A percentile compares a stretch with the other conserved stretches of the same genome.
phyloP scores from a whole-genome alignment of 768 basidiomycete genomes.

The Cystobasidium tubakii region DNA sequence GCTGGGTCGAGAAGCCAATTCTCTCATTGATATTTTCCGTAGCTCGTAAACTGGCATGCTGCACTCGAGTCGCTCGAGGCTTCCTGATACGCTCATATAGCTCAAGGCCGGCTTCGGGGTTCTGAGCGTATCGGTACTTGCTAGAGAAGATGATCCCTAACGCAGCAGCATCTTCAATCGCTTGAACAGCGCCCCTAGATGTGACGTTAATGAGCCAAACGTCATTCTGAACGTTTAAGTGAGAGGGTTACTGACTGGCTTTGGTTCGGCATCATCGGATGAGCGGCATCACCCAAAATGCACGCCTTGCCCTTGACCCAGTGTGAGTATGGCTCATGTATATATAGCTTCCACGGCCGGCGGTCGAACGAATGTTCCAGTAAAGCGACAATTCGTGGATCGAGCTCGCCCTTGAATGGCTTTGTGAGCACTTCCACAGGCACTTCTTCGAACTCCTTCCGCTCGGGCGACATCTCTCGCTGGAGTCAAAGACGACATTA shows the following conservation, averaged over 20 bases:
- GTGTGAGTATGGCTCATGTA: constrained; percentile 40
- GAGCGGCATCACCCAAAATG: constrained; percentile 61
- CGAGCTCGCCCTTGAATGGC: constrained; percentile 38
- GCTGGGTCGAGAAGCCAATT: constrained; percentile 43
- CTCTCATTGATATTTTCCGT: constrained; percentile 45
- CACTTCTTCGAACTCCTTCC: constrained; percentile 41
- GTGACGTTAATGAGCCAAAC: background rate
- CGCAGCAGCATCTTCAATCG: constrained; percentile 62
- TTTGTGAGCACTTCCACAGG: constrained; percentile 37
- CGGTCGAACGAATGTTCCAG: constrained; percentile 44
- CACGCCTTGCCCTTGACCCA: constrained; percentile 52
- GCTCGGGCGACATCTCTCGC: constrained; percentile 36
- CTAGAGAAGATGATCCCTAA: constrained; percentile 60
- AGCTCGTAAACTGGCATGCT: constrained; percentile 37
- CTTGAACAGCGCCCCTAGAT: constrained; percentile 52
- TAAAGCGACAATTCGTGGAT: constrained; percentile 40
- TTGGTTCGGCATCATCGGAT: constrained; percentile 59
- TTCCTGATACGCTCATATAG: constrained; percentile 44
- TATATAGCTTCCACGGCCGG: constrained; percentile 45
- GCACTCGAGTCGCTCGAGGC: constrained; percentile 43
- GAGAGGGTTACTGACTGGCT: constrained; percentile 49
- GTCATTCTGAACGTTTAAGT: background rate
- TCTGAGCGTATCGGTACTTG: constrained; percentile 41
- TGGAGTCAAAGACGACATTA: background rate
- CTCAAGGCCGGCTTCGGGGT: constrained; percentile 40